Conservation (phyloP, 1,139 yeast species). For the Geotrichum carabidarum region DNA sequence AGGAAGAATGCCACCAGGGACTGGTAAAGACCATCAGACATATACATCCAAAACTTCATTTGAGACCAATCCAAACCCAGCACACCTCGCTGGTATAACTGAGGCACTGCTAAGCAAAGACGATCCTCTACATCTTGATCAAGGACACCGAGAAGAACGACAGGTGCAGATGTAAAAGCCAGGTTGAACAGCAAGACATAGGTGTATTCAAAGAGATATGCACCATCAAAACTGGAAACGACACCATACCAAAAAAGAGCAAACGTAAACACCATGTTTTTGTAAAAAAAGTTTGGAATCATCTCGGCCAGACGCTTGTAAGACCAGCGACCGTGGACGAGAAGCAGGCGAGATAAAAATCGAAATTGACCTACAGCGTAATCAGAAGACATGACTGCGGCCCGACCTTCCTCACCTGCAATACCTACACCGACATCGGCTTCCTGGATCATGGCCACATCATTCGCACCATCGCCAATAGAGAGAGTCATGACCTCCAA, state of each 20-base stretch:
- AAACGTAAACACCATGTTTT: slow-evolving; percentile 82
- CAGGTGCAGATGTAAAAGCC: slow-evolving; percentile 93
- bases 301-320: slow-evolving; percentile 86
- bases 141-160: slow-evolving; percentile 79
- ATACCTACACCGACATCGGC: slow-evolving; percentile 98
- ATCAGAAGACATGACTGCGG: slow-evolving; percentile 98
- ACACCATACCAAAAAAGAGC: slow-evolving; percentile 93
- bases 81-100: slow-evolving; percentile 79
- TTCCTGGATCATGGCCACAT: slow-evolving; percentile 97
- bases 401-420: slow-evolving; percentile 97
- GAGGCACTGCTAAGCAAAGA: slow-evolving; percentile 79
- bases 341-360: slow-evolving; percentile 64
- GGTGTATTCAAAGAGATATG: slow-evolving; percentile 88
- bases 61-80: slow-evolving; percentile 77
- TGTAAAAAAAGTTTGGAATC: slow-evolving; percentile 90
- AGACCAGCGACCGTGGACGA: slow-evolving; percentile 97
- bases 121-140: slow-evolving; percentile 89
- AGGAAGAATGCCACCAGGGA: slow-evolving; percentile 80
- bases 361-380: slow-evolving; percentile 95
- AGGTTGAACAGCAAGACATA: slow-evolving; percentile 86
- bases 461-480: slow-evolving; percentile 97
- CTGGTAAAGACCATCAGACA: slow-evolving; percentile 84
- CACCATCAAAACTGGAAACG: slow-evolving; percentile 79
- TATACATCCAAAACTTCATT: slow-evolving; percentile 71
- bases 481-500: slow-evolving; percentile 86